phyloP scores from a whole-genome alignment of 805 yeast genomes.

The Candida xiaguanensis region DNA sequence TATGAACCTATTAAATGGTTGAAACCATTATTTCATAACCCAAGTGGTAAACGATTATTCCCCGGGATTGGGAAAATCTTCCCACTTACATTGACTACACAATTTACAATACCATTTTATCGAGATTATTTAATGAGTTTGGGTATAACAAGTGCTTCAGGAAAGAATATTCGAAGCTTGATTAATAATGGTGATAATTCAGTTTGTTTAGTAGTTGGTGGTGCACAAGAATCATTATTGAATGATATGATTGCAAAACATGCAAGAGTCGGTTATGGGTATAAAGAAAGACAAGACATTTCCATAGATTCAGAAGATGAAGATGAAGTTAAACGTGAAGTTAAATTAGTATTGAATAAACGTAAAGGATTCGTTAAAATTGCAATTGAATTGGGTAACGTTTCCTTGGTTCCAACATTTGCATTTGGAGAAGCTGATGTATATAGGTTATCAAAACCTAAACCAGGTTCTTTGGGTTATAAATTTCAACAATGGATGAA shows the following conservation, averaged over 20 bases:
- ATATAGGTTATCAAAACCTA: constrained; percentile 41
- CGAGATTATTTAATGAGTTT: constrained; percentile 79
- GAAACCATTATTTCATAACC: constrained; percentile 50
- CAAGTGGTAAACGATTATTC: constrained; percentile 61
- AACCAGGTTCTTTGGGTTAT: constrained; percentile 43
- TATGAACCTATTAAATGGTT: constrained; percentile 33
- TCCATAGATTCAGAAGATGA: constrained; percentile 12
- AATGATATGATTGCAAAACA: constrained; percentile 34
- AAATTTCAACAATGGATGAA: constrained; percentile 72
- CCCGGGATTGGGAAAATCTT: constrained; percentile 80
- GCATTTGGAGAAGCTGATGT: constrained; percentile 85
- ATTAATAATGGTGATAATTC: constrained; percentile 63
- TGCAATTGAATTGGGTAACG: constrained; percentile 77
- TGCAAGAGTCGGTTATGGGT: constrained; percentile 34
- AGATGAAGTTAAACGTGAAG: constrained; percentile 25
- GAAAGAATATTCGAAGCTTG: constrained; percentile 62
- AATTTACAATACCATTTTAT: constrained; percentile 79
- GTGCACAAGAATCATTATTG: constrained; percentile 85
- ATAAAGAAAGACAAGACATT: constrained; percentile 13
- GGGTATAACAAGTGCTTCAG: constrained; percentile 84
- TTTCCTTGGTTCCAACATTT: constrained; percentile 78
- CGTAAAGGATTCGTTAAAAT: constrained; percentile 87
- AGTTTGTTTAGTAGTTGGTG: constrained; percentile 90
- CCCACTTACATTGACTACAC: constrained; percentile 75
- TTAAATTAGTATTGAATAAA: constrained; percentile 66